Evolutionary conservation across 768 basidiomycete genomes (phyloP), one percentile per base, ranked within the genome.

Genomic region (Pleurotus eryngii): DNA sequence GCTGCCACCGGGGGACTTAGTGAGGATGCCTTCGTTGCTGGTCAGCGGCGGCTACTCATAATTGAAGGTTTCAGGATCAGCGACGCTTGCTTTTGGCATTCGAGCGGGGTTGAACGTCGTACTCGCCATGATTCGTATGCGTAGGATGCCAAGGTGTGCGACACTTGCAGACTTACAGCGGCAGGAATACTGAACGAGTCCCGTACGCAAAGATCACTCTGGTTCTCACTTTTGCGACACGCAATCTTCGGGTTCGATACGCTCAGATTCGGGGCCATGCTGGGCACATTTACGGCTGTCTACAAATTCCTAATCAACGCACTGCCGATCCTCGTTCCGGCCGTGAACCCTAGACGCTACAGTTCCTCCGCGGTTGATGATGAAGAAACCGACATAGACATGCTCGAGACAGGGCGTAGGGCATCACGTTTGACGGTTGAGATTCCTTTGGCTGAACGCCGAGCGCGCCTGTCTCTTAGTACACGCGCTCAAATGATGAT

Each of bases 221-320:
- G 89, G 8, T 71, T 89, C 6, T 70, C 82, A 3, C 68, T 94
- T 20, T 77, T 97, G 49, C 82, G 88, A 3, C 89, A 83, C 73
- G 95, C 93, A 0, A 75, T 96, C 45, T 90, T 97, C 62, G 94
- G 94, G 0, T 60, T 75, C 42, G 95, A 97, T 65, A 86, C 91
- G 0, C 81, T 89, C 65, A 77, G 95, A 17, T 95, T 96, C 61
- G 91, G 87, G 3, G 84, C 87, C 0, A 95, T 95, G 92, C 76
- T 98, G 38, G 90, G 86, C 18, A 83, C 86, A 0, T 93, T 94
- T 60, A 86, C 88, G 1, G 77, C 84, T 1, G 62, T 92, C 5
- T 95, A 95, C 73, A 92, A 90, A 67, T 79, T 86, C 65, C 76
- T 92, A 57, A 78, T 93, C 7, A 94, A 94, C 63, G 77, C 85